A percentile compares a stretch with the other conserved stretches of the same genome.
Conservation (phyloP, 75 land plant genomes). For the Cunninghamia lanceolata region DNA sequence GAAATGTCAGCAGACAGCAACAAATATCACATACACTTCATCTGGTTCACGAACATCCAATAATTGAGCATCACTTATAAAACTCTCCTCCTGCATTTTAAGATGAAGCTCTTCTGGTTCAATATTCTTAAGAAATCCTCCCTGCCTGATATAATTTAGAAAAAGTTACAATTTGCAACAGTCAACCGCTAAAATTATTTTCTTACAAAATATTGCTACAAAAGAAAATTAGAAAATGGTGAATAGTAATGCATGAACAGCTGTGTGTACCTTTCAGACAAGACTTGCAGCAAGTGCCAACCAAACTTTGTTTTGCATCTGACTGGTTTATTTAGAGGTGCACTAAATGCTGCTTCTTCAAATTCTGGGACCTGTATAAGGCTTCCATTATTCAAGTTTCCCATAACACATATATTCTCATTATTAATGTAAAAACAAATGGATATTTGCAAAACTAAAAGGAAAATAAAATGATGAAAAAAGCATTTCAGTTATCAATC, state of each 20-base stretch:
- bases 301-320: constrained; percentile 90
- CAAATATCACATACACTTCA: constrained; percentile 74
- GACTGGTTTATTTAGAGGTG: constrained; percentile 82
- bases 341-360: constrained; percentile 93
- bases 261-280: constrained; percentile 73
- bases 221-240: background rate
- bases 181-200: background rate
- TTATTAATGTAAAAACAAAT: background rate
- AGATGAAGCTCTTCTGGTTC: constrained; percentile 63
- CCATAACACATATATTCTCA: background rate
- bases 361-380: constrained; percentile 79
- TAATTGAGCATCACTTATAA: constrained; percentile 72
- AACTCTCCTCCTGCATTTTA: constrained; percentile 74
- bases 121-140: constrained; percentile 58
- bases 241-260: background rate
- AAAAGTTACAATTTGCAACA: background rate
- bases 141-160: constrained; percentile 47
- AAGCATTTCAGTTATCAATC: background rate
- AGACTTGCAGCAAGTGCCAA: constrained; percentile 94
- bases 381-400: background rate
- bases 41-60: constrained; percentile 94
- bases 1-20: background rate
- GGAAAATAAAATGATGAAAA: background rate
- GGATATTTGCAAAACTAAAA: background rate
- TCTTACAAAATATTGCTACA: background rate